Conservation (phyloP, 176 grass and related monocot species). For the Zizania latifolia region DNA sequence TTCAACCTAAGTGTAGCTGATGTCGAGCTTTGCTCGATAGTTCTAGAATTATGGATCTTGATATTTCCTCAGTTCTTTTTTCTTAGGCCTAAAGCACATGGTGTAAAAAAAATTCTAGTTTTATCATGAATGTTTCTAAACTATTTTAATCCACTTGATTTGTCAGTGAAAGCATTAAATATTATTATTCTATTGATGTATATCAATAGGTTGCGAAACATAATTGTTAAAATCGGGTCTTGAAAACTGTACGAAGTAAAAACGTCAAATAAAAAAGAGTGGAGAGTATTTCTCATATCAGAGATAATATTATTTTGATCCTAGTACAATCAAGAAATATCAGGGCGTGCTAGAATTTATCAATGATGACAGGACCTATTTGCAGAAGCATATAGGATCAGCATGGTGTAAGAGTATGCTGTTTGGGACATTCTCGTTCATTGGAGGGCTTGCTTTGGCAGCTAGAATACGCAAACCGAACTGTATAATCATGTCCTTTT, state of each 20-base stretch:
- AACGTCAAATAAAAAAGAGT: not conserved
- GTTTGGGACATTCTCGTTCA: not conserved
- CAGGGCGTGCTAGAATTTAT: not conserved
- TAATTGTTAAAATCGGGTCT: not conserved
- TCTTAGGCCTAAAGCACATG: not conserved
- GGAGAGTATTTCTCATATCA: not conserved
- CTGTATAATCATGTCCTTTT: not conserved
- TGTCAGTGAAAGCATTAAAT: not conserved
- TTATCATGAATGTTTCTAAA: not conserved
- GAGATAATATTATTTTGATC: not conserved
- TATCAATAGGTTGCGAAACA: not conserved
- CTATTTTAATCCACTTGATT: not conserved
- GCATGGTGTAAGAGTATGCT: not conserved
- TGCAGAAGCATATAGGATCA: not conserved
- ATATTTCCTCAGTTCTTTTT: not conserved
- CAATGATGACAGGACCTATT: not conserved
- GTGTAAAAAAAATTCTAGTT: not conserved
- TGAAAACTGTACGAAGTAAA: not conserved
- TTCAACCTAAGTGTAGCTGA: not conserved
- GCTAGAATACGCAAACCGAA: not conserved
- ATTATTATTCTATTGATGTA: not conserved
- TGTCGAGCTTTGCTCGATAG: not conserved
- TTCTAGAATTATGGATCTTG: not conserved
- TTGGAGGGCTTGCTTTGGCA: constrained; percentile 4
- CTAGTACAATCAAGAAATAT: not conserved